phyloP scores from a whole-genome alignment of 2,329 filamentous ascomycete species.

The Fusarium continuum region DNA sequence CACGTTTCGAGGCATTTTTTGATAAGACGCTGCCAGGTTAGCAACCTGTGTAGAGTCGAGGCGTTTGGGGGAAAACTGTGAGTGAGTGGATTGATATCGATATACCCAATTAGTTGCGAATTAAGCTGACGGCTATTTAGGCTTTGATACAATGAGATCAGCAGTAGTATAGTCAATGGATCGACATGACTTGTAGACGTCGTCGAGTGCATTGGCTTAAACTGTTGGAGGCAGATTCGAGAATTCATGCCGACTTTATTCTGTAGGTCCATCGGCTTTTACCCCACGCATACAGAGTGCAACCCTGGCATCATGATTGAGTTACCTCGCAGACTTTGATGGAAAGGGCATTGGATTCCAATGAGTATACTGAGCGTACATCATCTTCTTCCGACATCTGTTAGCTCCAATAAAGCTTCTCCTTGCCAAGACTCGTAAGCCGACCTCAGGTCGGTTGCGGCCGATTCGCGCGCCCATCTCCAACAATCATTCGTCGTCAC shows the following conservation, averaged over 20 bases:
- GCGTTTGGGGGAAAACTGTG: neutral
- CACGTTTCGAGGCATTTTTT: neutral
- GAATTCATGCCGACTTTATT: no score
- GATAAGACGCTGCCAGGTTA: neutral
- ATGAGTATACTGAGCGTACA: slow-evolving; percentile 21
- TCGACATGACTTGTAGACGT: neutral
- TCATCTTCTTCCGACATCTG: neutral
- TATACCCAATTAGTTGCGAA: slow-evolving; percentile 13
- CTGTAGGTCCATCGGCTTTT: no score
- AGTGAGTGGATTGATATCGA: slow-evolving; percentile 11
- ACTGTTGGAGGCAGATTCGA: neutral
- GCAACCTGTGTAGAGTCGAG: neutral
- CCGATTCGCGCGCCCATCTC: neutral
- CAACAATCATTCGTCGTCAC: slow-evolving; percentile 15
- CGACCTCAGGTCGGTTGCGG: slow-evolving; percentile 9
- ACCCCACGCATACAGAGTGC: no score
- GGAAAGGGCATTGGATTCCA: neutral
- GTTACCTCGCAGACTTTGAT: neutral
- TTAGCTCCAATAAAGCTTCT: slow-evolving; percentile 5
- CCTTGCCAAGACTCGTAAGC: slow-evolving; percentile 24
- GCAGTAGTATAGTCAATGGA: neutral
- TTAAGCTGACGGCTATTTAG: slow-evolving; percentile 27
- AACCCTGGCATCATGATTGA: neutral
- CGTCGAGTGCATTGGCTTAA: neutral
- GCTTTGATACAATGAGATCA: neutral